Evolutionary conservation across 495 filamentous ascomycete species (phyloP), one percentile per base, ranked within the genome.

Genomic region (Penicillium canescens): DNA sequence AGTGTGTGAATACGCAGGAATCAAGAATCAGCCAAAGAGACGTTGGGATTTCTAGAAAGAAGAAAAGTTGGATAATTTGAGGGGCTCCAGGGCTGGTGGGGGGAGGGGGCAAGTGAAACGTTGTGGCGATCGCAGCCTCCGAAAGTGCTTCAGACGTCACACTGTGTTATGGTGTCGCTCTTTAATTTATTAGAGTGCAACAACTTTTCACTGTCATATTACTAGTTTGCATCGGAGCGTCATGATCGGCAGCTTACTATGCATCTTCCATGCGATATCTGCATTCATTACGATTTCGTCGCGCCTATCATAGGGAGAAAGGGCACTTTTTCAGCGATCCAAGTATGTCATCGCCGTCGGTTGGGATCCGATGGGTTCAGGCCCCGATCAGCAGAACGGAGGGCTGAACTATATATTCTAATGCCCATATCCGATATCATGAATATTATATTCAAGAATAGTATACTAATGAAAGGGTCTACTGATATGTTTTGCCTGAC

Each of bases 181-280:
- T 36, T 51, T 43, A 12, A 24, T 26, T 37, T 42, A 36, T 53
- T 45, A 20, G 11, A 33, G 50, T 53, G 31, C 34, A 39, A 51
- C 50, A 36, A 5, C 26, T 51, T 5, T 43, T 41, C 50, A 46
- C 13, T 46, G 34, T 53, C 50, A 52, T 44, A 45, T 52, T 36
- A 39, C 39, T 51, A 24, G 39, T 12, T 26, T 52, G 4, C 8
- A 31, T 12, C 8, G 23, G 16, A 53, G 42, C 34, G 24, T 46
- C 34, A 33, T 23, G 50, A 53, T 53, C 42, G 50, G 34, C 41
- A 31, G 23, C 31, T 34, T 45, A 39, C 28, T 11, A 42, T 43
- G 28, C 49, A 43, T 36, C 18, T 51, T 51, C 49, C 48, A 42
- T 50, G 47, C 47, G 24, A 11, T n/a, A n/a, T 7, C 4, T 42